These are phyloP conservation scores for Henckelia pumila DNA, from an alignment of 257 asterid species.

Conservation along the genomic window DNA sequence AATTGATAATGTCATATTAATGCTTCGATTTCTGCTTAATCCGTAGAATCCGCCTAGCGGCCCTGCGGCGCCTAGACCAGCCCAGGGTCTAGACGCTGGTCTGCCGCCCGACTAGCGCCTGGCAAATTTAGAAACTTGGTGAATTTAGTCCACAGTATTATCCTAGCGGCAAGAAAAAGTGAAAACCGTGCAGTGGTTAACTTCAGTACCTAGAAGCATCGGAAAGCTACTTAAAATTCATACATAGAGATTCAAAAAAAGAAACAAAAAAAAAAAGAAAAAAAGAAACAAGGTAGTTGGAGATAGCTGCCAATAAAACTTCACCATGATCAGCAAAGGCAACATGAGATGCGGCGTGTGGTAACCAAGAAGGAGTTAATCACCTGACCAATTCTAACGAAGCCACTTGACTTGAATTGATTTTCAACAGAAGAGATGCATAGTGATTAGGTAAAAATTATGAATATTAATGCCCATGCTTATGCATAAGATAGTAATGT, in stretches of 20 bases:
- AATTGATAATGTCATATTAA: no score
- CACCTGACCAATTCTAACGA: neutral
- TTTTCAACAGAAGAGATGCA: constrained; percentile 15
- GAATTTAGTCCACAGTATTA: neutral
- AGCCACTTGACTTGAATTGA: constrained; percentile 16
- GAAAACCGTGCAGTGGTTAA: neutral
- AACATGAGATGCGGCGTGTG: constrained; percentile 8
- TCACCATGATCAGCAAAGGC: neutral
- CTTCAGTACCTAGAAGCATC: neutral
- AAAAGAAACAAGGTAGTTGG: neutral
- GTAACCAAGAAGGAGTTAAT: neutral
- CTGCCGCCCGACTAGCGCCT: no score
- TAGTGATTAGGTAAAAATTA: constrained; percentile 13
- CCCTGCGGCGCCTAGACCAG: no score
- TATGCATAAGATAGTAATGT: constrained; percentile 18
- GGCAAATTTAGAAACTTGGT: no score
- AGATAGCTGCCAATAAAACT: neutral
- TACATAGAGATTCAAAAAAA: neutral
- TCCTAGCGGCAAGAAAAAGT: neutral
- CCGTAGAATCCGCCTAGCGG: no score
- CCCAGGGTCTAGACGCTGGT: no score
- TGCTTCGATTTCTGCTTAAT: no score
- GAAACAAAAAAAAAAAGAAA: neutral
- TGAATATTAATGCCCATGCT: constrained; percentile 12
- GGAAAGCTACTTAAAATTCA: neutral